Percentiles rank a stretch among this genome's conserved stretches.
These are phyloP conservation scores for Cercospora citrullina DNA, from an alignment of 2,329 filamentous ascomycete genomes.

Conservation along the genomic window DNA sequence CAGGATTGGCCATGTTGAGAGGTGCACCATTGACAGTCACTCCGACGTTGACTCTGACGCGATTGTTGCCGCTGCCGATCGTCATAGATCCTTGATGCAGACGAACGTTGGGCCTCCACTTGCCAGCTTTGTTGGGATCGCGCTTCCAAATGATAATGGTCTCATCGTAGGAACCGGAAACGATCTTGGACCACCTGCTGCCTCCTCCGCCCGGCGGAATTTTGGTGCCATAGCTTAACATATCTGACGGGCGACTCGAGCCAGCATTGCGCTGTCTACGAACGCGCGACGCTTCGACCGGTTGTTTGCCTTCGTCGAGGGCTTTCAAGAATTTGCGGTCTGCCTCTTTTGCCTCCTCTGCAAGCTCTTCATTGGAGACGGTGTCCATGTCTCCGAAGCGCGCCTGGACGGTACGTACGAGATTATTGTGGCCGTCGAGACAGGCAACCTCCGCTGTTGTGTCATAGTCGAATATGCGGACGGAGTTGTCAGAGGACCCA, in stretches of 20 bases:
- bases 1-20: constrained; percentile 18
- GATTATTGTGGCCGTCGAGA: constrained; percentile 74
- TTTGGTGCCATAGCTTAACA: constrained; percentile 78
- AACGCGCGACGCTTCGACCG: constrained; percentile 37
- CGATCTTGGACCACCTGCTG: constrained; percentile 86
- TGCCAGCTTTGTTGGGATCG: constrained; percentile 69
- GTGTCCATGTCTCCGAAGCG: constrained; percentile 88
- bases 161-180: constrained; percentile 95
- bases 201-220: constrained; percentile 89
- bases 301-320: constrained; percentile 48
- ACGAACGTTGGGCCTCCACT: constrained; percentile 77
- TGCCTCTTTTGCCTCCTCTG: constrained; percentile 68
- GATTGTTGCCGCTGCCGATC: constrained; percentile 8
- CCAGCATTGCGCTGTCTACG: constrained; percentile 61
- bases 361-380: constrained; percentile 68
- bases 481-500: constrained; percentile 92
- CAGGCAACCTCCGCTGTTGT: constrained; percentile 88
- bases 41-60: constrained; percentile 8
- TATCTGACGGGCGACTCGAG: constrained; percentile 71
- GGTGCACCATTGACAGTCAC: constrained; percentile 11
- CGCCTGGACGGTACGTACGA: constrained; percentile 93
- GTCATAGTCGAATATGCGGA: constrained; percentile 88
- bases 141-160: constrained; percentile 88
- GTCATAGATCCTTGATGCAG: constrained; percentile 34
- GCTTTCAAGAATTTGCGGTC: constrained; percentile 71